Percentiles rank a stretch among this genome's conserved stretches.
phyloP scores from a whole-genome alignment of 768 basidiomycete species.

The Boletus vinaceobasis region DNA sequence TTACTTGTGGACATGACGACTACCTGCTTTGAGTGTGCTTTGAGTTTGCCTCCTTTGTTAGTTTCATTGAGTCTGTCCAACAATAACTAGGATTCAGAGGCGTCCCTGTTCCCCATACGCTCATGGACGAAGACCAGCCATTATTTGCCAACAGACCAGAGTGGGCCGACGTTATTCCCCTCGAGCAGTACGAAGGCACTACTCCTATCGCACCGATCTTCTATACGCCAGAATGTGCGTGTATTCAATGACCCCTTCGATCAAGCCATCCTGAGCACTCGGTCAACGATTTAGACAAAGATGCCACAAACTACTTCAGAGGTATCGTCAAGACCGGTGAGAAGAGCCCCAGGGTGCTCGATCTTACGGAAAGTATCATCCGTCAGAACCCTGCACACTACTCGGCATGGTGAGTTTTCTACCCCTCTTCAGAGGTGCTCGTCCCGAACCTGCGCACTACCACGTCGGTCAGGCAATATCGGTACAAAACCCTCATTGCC shows the following conservation, averaged over 20 bases:
- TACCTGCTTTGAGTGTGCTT: background rate
- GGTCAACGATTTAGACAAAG: slow-evolving; percentile 60
- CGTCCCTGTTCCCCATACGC: background rate
- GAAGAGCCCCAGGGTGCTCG: slow-evolving; percentile 75
- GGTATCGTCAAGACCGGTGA: slow-evolving; percentile 76
- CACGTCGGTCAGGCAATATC: slow-evolving; percentile 75
- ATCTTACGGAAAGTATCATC: slow-evolving; percentile 87
- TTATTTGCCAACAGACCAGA: slow-evolving; percentile 62
- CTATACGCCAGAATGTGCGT: slow-evolving; percentile 84
- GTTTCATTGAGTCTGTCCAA: background rate
- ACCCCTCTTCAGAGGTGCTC: background rate
- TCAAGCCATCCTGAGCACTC: slow-evolving; percentile 3
- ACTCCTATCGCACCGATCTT: slow-evolving; percentile 89
- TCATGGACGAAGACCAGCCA: slow-evolving; percentile 14
- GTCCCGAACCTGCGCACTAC: background rate
- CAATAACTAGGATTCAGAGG: background rate
- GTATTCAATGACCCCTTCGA: background rate
- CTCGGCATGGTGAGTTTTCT: slow-evolving; percentile 76
- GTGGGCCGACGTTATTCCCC: slow-evolving; percentile 78
- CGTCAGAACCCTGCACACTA: slow-evolving; percentile 94
- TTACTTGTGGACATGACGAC: slow-evolving; percentile 2
- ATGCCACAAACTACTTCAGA: slow-evolving; percentile 91
- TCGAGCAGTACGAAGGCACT: slow-evolving; percentile 76
- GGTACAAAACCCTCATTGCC: slow-evolving; percentile 80
- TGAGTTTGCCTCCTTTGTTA: background rate